Evolutionary conservation across 441 rosid species (phyloP), one percentile per base, ranked within the genome.

Genomic region (Sinapis alba): DNA sequence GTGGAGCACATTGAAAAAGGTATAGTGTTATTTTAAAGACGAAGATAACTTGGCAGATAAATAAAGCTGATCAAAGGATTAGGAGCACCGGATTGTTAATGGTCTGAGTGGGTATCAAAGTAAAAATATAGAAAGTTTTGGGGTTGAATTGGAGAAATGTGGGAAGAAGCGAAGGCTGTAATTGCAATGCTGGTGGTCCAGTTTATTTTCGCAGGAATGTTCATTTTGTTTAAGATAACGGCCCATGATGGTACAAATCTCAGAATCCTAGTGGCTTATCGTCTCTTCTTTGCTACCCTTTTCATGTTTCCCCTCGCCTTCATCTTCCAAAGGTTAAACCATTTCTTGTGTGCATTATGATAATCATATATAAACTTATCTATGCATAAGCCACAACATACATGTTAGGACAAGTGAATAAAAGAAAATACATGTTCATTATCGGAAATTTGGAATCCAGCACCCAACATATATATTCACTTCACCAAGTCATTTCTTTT

Each of bases 291-390:
- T 2, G 90, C 86, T 36, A 41, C 85, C 0, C 79, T 54, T 51
- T 53, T 74, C 28, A 61, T 84, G 82, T 34, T 78, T 45, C 90
- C 85, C 9, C 63, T 82, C 11, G 92, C 90, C 15, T 27, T 82
- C 28, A 59, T 86, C 71, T 21, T 81, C 32, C 83, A 88, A 65
- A 83, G 85, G 88, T 83, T 24, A 50, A 50, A 16, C 20, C 56
- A 41, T 12, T 50, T 50, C 18, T 16, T 50, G 11, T 50, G 23
- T 50, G 56, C 56, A 18, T 16, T 50, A 50, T 18, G 11, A 16
- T 50, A 53, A 20, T 20, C 26, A 11, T 53, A 19, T 53, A 53
- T 53, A 53, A 53, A 4, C 58, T 20, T 19, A 53, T 53, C 13
- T 53, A 19, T 53, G n/a, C 24, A 53, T 9, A 51, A 28, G 26